These are phyloP conservation scores for Allium sativum DNA, from an alignment of 106 monocot genomes.

Conservation along the genomic window DNA sequence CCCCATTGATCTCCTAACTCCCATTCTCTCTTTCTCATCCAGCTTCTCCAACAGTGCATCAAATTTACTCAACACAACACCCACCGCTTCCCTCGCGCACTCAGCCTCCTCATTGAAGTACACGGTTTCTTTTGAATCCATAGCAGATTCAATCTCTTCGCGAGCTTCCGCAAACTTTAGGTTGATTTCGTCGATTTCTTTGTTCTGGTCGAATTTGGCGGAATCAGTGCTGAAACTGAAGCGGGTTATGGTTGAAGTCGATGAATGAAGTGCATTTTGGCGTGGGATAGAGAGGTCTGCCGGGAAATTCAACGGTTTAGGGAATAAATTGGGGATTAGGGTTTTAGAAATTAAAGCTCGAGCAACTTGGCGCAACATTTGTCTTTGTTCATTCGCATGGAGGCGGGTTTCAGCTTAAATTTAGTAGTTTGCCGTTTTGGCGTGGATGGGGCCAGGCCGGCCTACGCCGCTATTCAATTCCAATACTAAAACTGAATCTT, in stretches of 20 bases:
- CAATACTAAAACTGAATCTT: no score
- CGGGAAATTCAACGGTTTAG: no score
- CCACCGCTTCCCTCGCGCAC: constrained; percentile 83
- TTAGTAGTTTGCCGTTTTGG: no score
- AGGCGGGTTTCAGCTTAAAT: no score
- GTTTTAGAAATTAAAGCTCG: no score
- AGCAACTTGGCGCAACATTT: no score
- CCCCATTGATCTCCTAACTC: constrained; percentile 81
- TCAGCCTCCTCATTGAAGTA: constrained; percentile 96
- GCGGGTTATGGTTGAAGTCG: background rate
- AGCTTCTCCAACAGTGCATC: constrained; percentile 48
- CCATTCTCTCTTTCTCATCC: constrained; percentile 46
- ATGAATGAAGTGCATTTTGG: no score
- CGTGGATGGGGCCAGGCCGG: no score
- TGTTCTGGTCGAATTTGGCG: constrained; percentile 6
- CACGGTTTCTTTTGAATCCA: constrained; percentile 96
- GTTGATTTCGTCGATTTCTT: constrained; percentile 94
- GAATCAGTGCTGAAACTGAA: constrained; percentile 1
- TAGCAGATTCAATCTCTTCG: constrained; percentile 95
- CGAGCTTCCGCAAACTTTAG: constrained; percentile 94
- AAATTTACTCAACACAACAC: constrained; percentile 46
- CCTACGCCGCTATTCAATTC: no score
- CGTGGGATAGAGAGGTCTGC: no score
- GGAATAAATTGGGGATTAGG: no score
- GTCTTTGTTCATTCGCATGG: no score